phyloP scores from a whole-genome alignment of 441 rosid species.

The Populus hybrid region DNA sequence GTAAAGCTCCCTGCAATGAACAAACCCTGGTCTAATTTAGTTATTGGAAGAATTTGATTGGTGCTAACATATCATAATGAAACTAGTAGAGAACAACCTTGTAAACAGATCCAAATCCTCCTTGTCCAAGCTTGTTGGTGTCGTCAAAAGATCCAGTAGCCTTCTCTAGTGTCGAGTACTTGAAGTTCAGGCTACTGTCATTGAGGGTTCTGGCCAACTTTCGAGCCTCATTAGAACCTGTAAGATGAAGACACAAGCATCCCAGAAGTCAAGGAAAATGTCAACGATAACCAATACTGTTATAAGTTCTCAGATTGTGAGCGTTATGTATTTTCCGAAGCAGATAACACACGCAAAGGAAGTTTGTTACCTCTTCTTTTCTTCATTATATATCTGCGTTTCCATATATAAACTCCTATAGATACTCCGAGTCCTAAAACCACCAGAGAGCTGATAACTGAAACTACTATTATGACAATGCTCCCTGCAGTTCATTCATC shows the following conservation, averaged over 20 bases:
- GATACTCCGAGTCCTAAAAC: conserved; percentile 42
- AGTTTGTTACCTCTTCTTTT: conserved; percentile 47
- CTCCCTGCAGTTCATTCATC: conserved; percentile 33
- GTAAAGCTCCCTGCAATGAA: conserved; percentile 61
- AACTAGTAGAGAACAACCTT: conserved; percentile 38
- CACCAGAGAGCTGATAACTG: conserved; percentile 43
- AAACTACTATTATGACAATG: conserved; percentile 40
- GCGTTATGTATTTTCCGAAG: background rate
- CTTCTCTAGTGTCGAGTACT: conserved; percentile 81
- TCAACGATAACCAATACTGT: background rate
- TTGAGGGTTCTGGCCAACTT: conserved; percentile 63
- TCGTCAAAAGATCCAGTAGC: conserved; percentile 72
- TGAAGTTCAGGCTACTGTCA: conserved; percentile 87
- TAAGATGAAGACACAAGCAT: conserved; percentile 6
- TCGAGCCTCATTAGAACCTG: conserved; percentile 68
- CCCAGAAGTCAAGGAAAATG: conserved; percentile 2
- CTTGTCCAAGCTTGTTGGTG: conserved; percentile 89
- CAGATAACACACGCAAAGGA: background rate
- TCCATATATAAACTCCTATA: conserved; percentile 44
- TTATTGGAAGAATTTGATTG: background rate
- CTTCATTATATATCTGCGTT: conserved; percentile 47
- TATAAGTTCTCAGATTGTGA: background rate
- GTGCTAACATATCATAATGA: background rate
- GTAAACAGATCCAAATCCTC: conserved; percentile 94
- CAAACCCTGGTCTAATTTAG: background rate